Percentiles rank a stretch among this genome's conserved stretches.
Evolutionary conservation across 345 rosid genomes (phyloP).

Genomic region (Eucalyptus marginata): DNA sequence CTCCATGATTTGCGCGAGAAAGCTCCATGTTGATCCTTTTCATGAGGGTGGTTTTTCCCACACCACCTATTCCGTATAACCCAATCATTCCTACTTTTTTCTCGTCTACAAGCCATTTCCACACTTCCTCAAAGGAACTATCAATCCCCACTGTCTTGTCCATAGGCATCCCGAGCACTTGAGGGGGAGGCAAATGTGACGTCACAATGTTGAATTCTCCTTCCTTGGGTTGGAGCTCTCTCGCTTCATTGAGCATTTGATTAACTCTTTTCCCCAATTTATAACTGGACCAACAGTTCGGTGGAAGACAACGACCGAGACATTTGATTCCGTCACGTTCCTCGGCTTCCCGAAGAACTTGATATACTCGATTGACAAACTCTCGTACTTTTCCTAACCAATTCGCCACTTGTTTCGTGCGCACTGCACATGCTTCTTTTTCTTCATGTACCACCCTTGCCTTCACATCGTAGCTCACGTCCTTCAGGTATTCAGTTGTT

Average conservation of each 20-base stretch:
- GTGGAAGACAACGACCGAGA: background rate
- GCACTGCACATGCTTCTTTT: rapidly evolving
- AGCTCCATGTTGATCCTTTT: background rate
- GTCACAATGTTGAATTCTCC: background rate
- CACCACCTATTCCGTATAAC: background rate
- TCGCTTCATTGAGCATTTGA: background rate
- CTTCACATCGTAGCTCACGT: background rate
- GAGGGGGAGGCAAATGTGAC: background rate
- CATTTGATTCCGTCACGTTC: background rate
- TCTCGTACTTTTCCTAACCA: background rate
- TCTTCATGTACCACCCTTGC: background rate
- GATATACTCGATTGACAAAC: rapidly evolving
- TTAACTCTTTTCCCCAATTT: background rate
- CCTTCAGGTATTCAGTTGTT: rapidly evolving
- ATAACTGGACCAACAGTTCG: background rate
- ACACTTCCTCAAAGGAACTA: background rate
- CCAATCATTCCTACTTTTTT: background rate
- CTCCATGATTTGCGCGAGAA: rapidly evolving
- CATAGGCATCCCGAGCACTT: background rate
- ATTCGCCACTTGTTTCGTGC: background rate
- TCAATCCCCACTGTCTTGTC: background rate
- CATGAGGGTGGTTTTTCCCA: constrained; percentile 7
- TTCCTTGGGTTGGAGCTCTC: background rate
- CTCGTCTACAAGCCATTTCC: background rate
- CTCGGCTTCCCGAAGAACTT: background rate